Evolutionary conservation across 2,329 filamentous ascomycete species (phyloP).

Genomic region (Penicillium thymicola): DNA sequence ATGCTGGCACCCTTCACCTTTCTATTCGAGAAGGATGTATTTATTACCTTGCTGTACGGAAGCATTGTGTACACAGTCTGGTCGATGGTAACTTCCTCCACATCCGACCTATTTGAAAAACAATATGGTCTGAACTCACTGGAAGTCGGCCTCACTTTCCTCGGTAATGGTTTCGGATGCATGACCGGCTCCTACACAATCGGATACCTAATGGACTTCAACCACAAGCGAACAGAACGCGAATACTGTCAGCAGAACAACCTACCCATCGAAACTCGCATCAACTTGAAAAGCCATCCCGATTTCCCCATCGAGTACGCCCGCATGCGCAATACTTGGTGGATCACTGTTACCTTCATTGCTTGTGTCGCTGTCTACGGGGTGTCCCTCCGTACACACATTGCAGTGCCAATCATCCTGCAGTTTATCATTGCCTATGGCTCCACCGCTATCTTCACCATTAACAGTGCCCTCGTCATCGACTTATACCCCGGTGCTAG

Average conservation of each 20-base stretch:
- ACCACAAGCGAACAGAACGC: slow-evolving; percentile 35
- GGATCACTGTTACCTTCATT: slow-evolving; percentile 40
- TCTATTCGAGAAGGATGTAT: slow-evolving; percentile 48
- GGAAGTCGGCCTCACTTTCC: slow-evolving; percentile 42
- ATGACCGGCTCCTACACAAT: slow-evolving; percentile 43
- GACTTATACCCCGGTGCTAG: slow-evolving; percentile 35
- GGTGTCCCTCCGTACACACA: slow-evolving; percentile 23
- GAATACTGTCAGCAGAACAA: slow-evolving; percentile 32
- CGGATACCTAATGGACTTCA: slow-evolving; percentile 44
- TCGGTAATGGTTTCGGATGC: slow-evolving; percentile 44
- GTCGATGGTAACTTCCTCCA: slow-evolving; percentile 50
- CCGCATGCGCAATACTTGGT: slow-evolving; percentile 40
- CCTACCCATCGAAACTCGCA: slow-evolving; percentile 27
- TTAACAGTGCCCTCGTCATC: slow-evolving; percentile 38
- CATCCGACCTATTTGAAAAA: slow-evolving; percentile 37
- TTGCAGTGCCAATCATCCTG: slow-evolving; percentile 38
- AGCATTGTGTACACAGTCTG: slow-evolving; percentile 48
- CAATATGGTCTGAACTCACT: slow-evolving; percentile 41
- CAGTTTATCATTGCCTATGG: slow-evolving; percentile 39
- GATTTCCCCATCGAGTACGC: slow-evolving; percentile 45
- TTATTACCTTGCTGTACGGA: slow-evolving; percentile 45
- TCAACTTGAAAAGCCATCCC: slow-evolving; percentile 30
- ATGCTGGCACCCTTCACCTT: slow-evolving; percentile 42
- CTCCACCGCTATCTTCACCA: slow-evolving; percentile 35
- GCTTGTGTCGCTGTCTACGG: slow-evolving; percentile 35